Percentiles rank a stretch among this genome's conserved stretches.
These are phyloP conservation scores for Rhizophagus prolifer DNA, from an alignment of 192 early-diverging fungal genomes.

Conservation along the genomic window DNA sequence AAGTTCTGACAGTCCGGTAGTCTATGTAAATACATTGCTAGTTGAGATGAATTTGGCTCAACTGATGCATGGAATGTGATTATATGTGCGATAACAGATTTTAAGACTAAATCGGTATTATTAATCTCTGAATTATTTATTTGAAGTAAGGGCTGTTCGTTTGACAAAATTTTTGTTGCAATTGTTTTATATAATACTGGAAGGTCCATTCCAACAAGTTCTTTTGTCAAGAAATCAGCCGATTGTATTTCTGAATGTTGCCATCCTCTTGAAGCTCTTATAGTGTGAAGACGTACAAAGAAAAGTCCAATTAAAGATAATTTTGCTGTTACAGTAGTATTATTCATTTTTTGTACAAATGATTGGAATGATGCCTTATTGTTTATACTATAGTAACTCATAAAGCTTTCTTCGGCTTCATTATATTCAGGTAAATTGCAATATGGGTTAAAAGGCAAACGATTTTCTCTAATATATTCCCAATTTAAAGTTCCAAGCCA, in stretches of 20 bases:
- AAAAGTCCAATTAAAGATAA: conserved; percentile 17
- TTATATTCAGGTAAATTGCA: background rate
- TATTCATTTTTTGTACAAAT: background rate
- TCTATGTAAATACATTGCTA: conserved; percentile 15
- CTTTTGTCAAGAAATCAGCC: background rate
- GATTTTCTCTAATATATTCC: background rate
- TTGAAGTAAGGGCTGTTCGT: conserved; percentile 20
- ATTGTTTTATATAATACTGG: background rate
- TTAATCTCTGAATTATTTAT: background rate
- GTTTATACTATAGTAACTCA: background rate
- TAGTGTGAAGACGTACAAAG: background rate
- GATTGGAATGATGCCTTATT: background rate
- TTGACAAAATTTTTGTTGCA: background rate
- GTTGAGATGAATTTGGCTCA: conserved; percentile 8
- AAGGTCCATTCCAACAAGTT: background rate
- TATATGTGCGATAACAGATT: conserved; percentile 23
- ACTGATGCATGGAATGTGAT: conserved; percentile 22
- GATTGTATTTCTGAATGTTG: background rate
- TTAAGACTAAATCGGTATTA: conserved; percentile 18
- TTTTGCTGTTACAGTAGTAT: background rate
- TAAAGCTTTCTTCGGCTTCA: background rate
- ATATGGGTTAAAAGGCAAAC: conserved; percentile 29
- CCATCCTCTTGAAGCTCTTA: conserved; percentile 17
- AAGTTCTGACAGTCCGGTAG: background rate
- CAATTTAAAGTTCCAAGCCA: conserved; percentile 24